Evolutionary conservation across 169 alveolate species (phyloP), one percentile per base, ranked within the genome.

Genomic region (Cryptosporidium canis): DNA sequence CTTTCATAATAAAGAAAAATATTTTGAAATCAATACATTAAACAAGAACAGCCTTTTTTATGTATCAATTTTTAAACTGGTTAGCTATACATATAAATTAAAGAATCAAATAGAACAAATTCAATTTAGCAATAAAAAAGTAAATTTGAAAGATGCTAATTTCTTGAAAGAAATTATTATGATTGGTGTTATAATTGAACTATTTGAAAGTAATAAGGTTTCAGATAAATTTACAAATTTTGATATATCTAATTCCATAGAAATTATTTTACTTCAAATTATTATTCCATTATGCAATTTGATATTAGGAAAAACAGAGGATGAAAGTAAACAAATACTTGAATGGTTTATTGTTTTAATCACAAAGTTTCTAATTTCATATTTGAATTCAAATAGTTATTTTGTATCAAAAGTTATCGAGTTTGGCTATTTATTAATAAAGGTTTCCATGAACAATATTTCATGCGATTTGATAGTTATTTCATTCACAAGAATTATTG

Each of bases 241-340:
- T 61, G 66, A 77, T 58, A 35, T 77, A 41, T 77, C 87, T 58
- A 41, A 41, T 14, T 55, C 43, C 37, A 24, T 77, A 18, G 77
- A 77, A 9, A 21, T 63, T n/a, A 41, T 77, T 24, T 41, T 77
- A 29, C 61, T 77, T 41, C 58, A 56, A 58, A 27, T 55, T 11
- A 39, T 55, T 7, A 77, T 77, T 35, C 87, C 87, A 77, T 39
- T 77, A 63, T n/a, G 45, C n/a, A 43, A 61, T 3, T 51, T 55
- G 45, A 35, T 16, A 18, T 43, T 31, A 27, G 29, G 24, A 48
- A 43, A 55, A 51, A 21, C 55, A 39, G 8, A 35, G 35, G 31
- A 29, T 43, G 83, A 68, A 48, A 68, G 27, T 48, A n/a, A 29
- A 27, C 4, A 14, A 58, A 24, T 77, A 16, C 16, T 58, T 14